phyloP scores from a whole-genome alignment of 1,284 basidiomycete species.

The Puccinia triticina region DNA sequence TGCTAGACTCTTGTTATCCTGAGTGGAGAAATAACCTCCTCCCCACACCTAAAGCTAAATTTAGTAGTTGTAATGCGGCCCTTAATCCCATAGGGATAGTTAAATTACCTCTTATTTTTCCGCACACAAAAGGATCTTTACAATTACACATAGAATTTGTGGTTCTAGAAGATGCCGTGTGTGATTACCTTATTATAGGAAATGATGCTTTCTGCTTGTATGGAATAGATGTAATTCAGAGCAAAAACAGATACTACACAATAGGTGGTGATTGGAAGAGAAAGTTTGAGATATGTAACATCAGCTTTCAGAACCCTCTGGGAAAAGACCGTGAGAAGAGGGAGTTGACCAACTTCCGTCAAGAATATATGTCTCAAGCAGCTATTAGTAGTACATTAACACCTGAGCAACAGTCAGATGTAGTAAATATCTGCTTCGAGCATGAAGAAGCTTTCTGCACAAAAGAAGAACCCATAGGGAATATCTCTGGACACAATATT shows the following conservation, averaged over 20 bases:
- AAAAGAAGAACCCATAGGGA: not conserved
- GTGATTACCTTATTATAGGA: slow-evolving; percentile 16
- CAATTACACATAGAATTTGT: too few relatives aligned
- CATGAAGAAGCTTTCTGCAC: slow-evolving; percentile 18
- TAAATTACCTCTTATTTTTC: too few relatives aligned
- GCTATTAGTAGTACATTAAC: too few relatives aligned
- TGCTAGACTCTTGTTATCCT: not conserved
- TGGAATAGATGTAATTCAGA: slow-evolving; percentile 16
- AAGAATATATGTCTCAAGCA: too few relatives aligned
- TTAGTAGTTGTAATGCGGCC: slow-evolving; percentile 21
- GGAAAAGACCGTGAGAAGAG: too few relatives aligned
- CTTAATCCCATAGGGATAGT: not conserved
- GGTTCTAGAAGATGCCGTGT: not conserved
- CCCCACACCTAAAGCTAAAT: not conserved
- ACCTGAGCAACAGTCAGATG: too few relatives aligned
- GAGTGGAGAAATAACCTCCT: not conserved
- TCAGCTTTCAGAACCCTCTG: not conserved
- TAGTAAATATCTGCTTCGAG: too few relatives aligned
- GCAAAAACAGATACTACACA: slow-evolving; percentile 19
- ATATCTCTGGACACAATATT: slow-evolving; percentile 15
- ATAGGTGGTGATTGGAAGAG: slow-evolving; percentile 33
- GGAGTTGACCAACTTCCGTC: too few relatives aligned
- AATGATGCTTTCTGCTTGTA: slow-evolving; percentile 23
- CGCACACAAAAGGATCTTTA: too few relatives aligned
- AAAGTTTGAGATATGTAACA: slow-evolving; percentile 18